Base-by-base conservation (phyloP, 164 flowering plant species). In the Liquidambar formosana region DNA sequence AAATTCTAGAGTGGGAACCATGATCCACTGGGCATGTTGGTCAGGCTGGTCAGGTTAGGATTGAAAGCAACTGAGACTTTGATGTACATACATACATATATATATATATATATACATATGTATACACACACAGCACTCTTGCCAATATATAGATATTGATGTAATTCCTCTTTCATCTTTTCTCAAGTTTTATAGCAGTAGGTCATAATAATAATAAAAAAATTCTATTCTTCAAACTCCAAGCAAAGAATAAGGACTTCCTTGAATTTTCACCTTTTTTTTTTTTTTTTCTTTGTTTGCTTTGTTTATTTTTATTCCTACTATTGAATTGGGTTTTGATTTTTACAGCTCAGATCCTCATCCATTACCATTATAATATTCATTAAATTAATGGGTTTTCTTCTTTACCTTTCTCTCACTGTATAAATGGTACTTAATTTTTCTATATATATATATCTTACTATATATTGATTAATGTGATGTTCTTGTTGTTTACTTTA, bases 341-440 rank as follows among this genome's bases (percentile, higher is more conserved):
- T 65, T 53, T 43, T 66, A 23, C 66, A 61, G 41, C 72, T 61
- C 72, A 61, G 44, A 61, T 61, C 65, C 65, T 61, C 33, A 69
- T 68, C 71, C 57, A n/a, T 47, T 66, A 1, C n/a, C 57, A 59
- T 44, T 59, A 59, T 60, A 28, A 28, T 69, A 61, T 51, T 61
- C 46, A 61, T 18, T 61, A 21, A 33, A 11, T 33, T 23, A 41
- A 26, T 49, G 44, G 48, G 63, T 38, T 69, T 48, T 69, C 49
- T 47, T 60, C 21, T 41, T 4, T 15, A 49, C n/a, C n/a, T 18
- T 5, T 15, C 53, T 49, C 41, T 33, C 41, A 2, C 41, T 33
- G 41, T 33, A 33, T 33, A 33, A n/a, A n/a, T n/a, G n/a, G n/a
- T n/a, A n/a, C n/a, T n/a, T n/a, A n/a, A n/a, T n/a, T n/a, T n/a